Conservation (phyloP, 768 basidiomycete genomes). For the Mycena amicta region DNA sequence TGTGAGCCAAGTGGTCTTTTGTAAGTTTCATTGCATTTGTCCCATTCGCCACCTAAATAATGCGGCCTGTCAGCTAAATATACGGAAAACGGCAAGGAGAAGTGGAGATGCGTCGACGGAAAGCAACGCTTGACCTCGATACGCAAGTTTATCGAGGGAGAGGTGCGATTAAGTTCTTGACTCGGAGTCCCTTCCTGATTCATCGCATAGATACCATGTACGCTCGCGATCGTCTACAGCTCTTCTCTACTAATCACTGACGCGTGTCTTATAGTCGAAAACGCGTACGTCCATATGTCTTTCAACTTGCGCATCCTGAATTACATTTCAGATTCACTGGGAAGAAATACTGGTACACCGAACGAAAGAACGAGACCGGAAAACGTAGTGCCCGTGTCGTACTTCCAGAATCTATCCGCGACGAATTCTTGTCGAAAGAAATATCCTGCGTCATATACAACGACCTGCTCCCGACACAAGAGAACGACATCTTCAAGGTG, state of each 20-base stretch:
- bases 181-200: background rate
- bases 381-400: background rate
- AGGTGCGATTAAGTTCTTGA: background rate
- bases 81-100: background rate
- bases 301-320: background rate
- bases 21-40: too few relatives aligned
- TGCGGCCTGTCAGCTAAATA: background rate
- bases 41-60: too few relatives aligned
- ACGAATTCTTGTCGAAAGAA: background rate
- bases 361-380: background rate
- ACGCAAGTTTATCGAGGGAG: background rate
- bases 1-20: background rate
- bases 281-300: background rate
- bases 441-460: background rate
- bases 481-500: background rate
- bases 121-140: constrained; percentile 1
- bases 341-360: background rate
- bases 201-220: background rate
- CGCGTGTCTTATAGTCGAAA: background rate
- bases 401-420: background rate
- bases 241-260: background rate
- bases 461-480: background rate
- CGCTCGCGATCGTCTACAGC: background rate
- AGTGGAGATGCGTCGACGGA: background rate
- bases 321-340: background rate